Evolutionary conservation across 495 filamentous ascomycete genomes (phyloP).

Genomic region (Aspergillus haitiensis): DNA sequence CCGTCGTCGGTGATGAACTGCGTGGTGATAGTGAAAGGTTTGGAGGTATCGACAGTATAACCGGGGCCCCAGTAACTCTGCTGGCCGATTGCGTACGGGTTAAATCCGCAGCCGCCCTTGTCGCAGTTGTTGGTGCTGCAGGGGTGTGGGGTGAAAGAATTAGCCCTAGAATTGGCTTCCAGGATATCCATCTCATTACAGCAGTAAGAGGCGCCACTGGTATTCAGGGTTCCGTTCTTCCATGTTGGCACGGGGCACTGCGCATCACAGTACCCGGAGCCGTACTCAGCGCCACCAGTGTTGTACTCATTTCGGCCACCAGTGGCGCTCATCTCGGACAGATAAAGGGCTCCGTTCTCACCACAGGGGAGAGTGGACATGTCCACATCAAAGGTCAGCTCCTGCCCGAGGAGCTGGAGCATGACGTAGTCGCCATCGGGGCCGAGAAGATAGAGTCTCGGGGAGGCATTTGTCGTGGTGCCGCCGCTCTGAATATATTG

Average conservation of each 20-base stretch:
- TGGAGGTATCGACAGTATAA: conserved; percentile 7
- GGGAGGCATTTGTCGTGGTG: not conserved
- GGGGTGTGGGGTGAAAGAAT: conserved; percentile 4
- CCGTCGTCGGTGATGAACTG: conserved; percentile 14
- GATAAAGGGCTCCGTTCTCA: conserved; percentile 12
- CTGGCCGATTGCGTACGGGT: conserved; percentile 1
- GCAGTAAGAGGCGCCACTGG: not conserved
- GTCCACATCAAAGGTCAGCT: conserved; percentile 9
- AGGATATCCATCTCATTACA: conserved; percentile 17
- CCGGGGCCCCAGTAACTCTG: conserved; percentile 9
- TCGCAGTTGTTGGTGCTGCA: conserved; percentile 3
- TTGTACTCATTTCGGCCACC: conserved; percentile 10
- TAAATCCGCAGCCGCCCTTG: conserved; percentile 8
- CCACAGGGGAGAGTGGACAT: conserved; percentile 10
- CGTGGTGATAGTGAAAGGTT: conserved; percentile 11
- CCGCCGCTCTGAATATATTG: conserved; percentile 4
- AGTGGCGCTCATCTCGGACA: conserved; percentile 12
- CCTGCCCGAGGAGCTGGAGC: conserved; percentile 11
- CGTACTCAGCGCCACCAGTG: conserved; percentile 7
- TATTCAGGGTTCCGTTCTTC: conserved; percentile 9
- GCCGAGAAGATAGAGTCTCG: conserved; percentile 9
- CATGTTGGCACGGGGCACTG: conserved; percentile 7
- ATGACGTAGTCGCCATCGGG: conserved; percentile 5
- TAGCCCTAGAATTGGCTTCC: conserved; percentile 9
- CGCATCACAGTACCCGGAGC: conserved; percentile 8